These are phyloP conservation scores for Cordyceps farinosa DNA, from an alignment of 2,329 filamentous ascomycete genomes.

Conservation along the genomic window DNA sequence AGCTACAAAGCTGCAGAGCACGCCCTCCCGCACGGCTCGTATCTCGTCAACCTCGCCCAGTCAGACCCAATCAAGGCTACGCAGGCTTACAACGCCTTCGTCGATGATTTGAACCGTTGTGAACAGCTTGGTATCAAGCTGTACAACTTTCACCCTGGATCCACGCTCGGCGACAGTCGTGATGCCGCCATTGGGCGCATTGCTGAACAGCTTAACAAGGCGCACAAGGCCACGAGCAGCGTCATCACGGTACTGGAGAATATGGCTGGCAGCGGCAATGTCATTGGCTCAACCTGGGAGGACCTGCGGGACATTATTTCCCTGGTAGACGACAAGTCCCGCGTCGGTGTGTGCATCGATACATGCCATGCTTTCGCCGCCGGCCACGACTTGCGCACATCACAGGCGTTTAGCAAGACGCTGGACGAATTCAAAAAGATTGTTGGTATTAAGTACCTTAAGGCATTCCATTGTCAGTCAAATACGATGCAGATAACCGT, in stretches of 20 bases:
- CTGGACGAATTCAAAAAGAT: constrained; percentile 72
- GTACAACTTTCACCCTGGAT: constrained; percentile 99
- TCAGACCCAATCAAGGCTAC: constrained; percentile 72
- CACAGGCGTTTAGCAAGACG: constrained; percentile 67
- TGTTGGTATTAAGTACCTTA: constrained; percentile 75
- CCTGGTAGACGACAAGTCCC: constrained; percentile 71
- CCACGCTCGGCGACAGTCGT: constrained; percentile 64
- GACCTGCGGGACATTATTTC: constrained; percentile 83
- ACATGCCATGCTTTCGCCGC: constrained; percentile 96
- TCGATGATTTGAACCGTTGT: constrained; percentile 84
- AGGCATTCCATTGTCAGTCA: constrained; percentile 65
- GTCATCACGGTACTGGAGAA: constrained; percentile 90
- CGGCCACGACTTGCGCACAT: constrained; percentile 81
- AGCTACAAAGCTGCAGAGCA: constrained; percentile 68
- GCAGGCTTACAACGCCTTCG: constrained; percentile 80
- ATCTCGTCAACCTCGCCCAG: constrained; percentile 93
- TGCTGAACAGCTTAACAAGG: constrained; percentile 75
- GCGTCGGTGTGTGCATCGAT: constrained; percentile 92
- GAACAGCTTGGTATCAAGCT: constrained; percentile 79
- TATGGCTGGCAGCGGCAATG: constrained; percentile 87
- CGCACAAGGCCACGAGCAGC: constrained; percentile 69
- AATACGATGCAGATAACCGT: too few species aligned
- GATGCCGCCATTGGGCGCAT: constrained; percentile 73
- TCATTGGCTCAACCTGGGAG: constrained; percentile 80
- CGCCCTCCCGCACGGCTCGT: constrained; percentile 89